Conservation (phyloP, 179 eudicot species). For the Spinacia oleracea region DNA sequence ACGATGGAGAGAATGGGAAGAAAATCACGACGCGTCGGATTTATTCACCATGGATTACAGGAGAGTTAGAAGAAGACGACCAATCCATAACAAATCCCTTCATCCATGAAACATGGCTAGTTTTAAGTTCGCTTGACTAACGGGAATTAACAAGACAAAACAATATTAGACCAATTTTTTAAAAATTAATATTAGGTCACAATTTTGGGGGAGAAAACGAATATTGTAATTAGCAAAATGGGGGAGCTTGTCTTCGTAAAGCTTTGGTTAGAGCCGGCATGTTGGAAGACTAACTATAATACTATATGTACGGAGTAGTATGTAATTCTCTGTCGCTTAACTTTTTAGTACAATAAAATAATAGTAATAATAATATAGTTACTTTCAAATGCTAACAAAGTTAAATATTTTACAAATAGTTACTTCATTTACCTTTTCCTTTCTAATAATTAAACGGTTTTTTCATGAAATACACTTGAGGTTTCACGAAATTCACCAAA, state of each 20-base stretch:
- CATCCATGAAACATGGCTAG: slow-evolving; percentile 37
- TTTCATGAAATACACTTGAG: too few relatives aligned
- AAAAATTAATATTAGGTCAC: slow-evolving; percentile 23
- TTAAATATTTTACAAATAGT: too few relatives aligned
- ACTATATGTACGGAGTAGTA: background rate
- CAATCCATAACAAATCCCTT: slow-evolving; percentile 37
- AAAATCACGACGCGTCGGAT: slow-evolving; percentile 23
- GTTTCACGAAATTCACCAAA: too few relatives aligned
- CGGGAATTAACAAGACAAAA: background rate
- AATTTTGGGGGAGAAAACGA: slow-evolving; percentile 21
- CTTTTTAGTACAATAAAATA: background rate
- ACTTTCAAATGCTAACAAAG: too few relatives aligned
- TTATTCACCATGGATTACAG: slow-evolving; percentile 40
- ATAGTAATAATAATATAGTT: background rate
- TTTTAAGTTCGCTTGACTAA: slow-evolving; percentile 4
- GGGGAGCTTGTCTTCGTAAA: slow-evolving; percentile 29
- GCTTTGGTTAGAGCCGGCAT: slow-evolving; percentile 24
- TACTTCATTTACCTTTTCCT: too few relatives aligned
- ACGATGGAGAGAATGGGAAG: slow-evolving; percentile 25
- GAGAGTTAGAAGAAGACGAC: slow-evolving; percentile 36
- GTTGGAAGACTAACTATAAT: slow-evolving; percentile 24
- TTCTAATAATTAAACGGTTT: too few relatives aligned
- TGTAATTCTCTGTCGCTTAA: slow-evolving; percentile 1
- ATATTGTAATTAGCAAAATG: slow-evolving; percentile 32
- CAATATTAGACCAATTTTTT: slow-evolving; percentile 9